phyloP scores from a whole-genome alignment of 257 asterid genomes.

The Salvia miltiorrhiza region DNA sequence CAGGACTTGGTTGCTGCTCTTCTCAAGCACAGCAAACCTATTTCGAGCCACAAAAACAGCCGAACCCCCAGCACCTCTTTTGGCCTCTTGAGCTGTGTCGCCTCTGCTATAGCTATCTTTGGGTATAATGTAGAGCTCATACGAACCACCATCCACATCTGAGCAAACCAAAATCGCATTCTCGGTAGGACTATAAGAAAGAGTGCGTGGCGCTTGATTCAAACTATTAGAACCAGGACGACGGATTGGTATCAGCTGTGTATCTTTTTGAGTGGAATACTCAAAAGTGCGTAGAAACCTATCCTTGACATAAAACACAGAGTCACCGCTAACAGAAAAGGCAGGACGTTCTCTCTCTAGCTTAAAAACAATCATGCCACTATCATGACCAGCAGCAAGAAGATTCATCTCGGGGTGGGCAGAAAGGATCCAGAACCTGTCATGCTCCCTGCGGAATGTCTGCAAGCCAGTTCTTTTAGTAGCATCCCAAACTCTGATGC shows the following conservation, averaged over 20 bases:
- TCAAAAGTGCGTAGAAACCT: constrained; percentile 80
- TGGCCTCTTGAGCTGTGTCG: constrained; percentile 84
- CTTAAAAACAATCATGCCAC: constrained; percentile 97
- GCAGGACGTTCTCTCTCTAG: constrained; percentile 99
- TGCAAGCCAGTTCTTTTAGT: constrained; percentile 97
- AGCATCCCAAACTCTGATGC: constrained; percentile 98
- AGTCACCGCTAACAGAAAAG: constrained; percentile 75
- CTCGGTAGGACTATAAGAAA: constrained; percentile 94
- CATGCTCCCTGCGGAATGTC: constrained; percentile 97
- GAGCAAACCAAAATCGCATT: constrained; percentile 89
- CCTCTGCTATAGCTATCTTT: constrained; percentile 83
- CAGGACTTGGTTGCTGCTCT: constrained; percentile 70
- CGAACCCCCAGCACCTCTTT: constrained; percentile 83
- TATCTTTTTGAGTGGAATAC: constrained; percentile 82
- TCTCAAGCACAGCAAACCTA: constrained; percentile 94
- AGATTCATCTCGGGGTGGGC: constrained; percentile 99
- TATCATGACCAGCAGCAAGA: constrained; percentile 98
- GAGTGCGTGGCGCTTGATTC: constrained; percentile 83
- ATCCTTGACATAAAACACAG: constrained; percentile 80
- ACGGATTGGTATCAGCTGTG: constrained; percentile 85
- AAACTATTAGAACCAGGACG: constrained; percentile 83
- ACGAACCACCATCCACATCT: constrained; percentile 87
- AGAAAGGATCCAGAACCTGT: constrained; percentile 94
- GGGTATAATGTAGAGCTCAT: constrained; percentile 78
- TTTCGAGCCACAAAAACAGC: constrained; percentile 94